A percentile compares a stretch with the other conserved stretches of the same genome.
Evolutionary conservation across 2,329 filamentous ascomycete genomes (phyloP).

Genomic region (Zymoseptoria crescenta): DNA sequence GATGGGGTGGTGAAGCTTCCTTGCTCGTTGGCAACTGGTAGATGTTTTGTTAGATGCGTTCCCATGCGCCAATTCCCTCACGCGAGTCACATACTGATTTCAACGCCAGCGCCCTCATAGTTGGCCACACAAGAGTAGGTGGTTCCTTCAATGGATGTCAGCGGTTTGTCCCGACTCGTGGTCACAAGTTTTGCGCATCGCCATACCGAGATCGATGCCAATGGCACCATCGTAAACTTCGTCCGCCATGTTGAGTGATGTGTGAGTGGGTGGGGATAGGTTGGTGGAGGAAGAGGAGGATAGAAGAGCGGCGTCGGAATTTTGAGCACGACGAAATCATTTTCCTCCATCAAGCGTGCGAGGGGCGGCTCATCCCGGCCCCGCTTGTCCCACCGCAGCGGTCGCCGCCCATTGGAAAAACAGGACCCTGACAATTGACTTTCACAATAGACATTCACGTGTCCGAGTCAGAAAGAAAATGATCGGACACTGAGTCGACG

Average conservation of each 20-base stretch:
- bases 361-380: background rate
- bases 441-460: background rate
- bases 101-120: slow-evolving; percentile 98
- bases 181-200: background rate
- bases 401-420: background rate
- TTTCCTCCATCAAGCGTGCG: background rate
- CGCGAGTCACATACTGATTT: slow-evolving; percentile 66
- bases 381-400: background rate
- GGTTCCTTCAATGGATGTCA: slow-evolving; percentile 56
- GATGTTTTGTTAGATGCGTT: slow-evolving; percentile 7
- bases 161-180: background rate
- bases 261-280: slow-evolving; percentile 3
- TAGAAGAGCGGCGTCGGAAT: background rate
- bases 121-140: slow-evolving; percentile 99
- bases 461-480: too few relatives aligned
- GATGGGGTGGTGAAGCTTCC: slow-evolving; percentile 98
- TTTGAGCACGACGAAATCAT: background rate
- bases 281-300: background rate
- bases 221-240: slow-evolving; percentile 99
- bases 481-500: too few relatives aligned
- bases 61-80: slow-evolving; percentile 1
- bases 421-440: background rate
- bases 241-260: slow-evolving; percentile 67
- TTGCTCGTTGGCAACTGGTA: slow-evolving; percentile 86
- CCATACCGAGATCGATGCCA: slow-evolving; percentile 97